Conservation (phyloP, 306 rosid genomes). For the Rosa chinensis region DNA sequence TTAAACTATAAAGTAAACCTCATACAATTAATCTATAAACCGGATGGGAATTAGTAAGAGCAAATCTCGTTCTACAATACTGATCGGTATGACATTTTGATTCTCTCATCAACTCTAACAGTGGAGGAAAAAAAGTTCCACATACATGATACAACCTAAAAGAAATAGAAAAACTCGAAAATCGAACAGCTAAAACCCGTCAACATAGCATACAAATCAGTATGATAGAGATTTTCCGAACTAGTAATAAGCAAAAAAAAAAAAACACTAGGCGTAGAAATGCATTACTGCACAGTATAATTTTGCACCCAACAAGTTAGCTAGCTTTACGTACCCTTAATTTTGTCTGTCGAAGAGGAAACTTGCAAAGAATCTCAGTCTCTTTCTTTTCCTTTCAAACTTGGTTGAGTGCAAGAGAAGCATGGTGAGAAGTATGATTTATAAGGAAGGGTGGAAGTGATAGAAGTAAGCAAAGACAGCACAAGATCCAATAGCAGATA, state of each 20-base stretch:
- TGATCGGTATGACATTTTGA: not conserved
- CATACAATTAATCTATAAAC: too few species aligned
- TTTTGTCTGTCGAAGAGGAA: not conserved
- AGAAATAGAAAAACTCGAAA: not conserved
- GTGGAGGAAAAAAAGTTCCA: not conserved
- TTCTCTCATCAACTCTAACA: not conserved
- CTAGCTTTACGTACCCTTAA: not conserved
- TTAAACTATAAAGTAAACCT: not conserved
- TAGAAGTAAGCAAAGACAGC: slow-evolving; percentile 19
- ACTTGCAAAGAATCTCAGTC: not conserved
- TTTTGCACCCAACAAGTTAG: not conserved
- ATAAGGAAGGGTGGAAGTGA: slow-evolving; percentile 21
- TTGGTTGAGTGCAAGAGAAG: slow-evolving; percentile 10
- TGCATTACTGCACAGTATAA: not conserved
- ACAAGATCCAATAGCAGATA: slow-evolving; percentile 20
- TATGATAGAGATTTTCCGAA: not conserved
- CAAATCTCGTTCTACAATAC: not conserved
- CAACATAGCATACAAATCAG: not conserved
- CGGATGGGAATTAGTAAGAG: too few species aligned
- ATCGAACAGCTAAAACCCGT: not conserved
- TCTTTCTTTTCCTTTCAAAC: not conserved
- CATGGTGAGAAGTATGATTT: slow-evolving; percentile 1
- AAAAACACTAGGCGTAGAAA: not conserved
- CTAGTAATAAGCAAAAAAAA: not conserved
- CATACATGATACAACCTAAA: not conserved